Evolutionary conservation across 768 basidiomycete genomes (phyloP), one percentile per base, ranked within the genome.

Genomic region (Thelephora ganbajun): DNA sequence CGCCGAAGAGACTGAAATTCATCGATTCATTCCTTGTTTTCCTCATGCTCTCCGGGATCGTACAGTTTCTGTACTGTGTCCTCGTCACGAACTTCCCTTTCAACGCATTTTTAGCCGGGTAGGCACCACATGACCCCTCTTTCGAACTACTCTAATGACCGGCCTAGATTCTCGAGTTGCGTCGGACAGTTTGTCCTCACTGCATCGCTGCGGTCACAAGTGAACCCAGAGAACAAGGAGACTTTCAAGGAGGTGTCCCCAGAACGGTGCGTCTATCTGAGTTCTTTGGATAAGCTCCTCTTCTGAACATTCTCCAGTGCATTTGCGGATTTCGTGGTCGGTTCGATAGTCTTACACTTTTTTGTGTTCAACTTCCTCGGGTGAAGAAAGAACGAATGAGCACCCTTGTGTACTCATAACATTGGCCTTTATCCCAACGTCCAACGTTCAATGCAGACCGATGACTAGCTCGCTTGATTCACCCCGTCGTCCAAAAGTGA

Each of bases 281-380:
- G 2, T 19, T 11, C 5, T 9, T 12, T 13, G 20, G 14, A 18
- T 35, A 13, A 16, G 13, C 9, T 12, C 30, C 18, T 30, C 45
- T 36, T 50, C 20, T 49, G 26, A 30, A 14, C 44, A 35, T n/a
- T 20, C 33, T 23, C 43, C 60, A 99, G 96, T 58, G 96, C 96
- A 16, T 99, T 99, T 59, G 93, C 88, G 41, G 96, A 99, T 59
- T 99, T 97, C 59, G 86, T 85, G 22, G 63, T 93, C 41, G 92
- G 92, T n/a, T 93, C 90, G 2, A 82, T 98, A 52, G 80, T 98
- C 35, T 72, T 99, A 33, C 96, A 99, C 65, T 92, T 97, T 71
- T 99, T 98, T 63, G 93, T 96, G 51, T 97, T 82, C 74, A 97
- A 97, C 67, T 98, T 96, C 74, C 74, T 99, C 12, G 96, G 94